Evolutionary conservation across 208 protist genomes (phyloP).

Genomic region (Trypanosoma rangeli): DNA sequence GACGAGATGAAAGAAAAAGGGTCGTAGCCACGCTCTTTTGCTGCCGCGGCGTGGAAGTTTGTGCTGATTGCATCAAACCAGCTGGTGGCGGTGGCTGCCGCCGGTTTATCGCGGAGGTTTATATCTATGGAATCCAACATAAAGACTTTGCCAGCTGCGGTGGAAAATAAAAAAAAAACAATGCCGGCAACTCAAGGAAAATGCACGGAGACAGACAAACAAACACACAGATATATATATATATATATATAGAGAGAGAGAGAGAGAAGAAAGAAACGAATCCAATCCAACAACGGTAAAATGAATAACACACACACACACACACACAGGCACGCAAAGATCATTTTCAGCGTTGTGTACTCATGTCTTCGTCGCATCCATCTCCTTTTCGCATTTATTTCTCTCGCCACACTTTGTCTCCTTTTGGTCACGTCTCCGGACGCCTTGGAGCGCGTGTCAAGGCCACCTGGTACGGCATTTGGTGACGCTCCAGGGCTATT

Average conservation of each 20-base stretch:
- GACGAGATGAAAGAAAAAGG: background rate
- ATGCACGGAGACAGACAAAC: background rate
- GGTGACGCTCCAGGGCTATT: constrained; percentile 49
- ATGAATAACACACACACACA: no score
- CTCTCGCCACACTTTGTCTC: background rate
- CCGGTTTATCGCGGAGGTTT: background rate
- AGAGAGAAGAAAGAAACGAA: no score
- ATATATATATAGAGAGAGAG: background rate
- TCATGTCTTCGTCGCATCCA: no score
- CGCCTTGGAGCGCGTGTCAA: constrained; percentile 18
- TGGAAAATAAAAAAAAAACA: background rate
- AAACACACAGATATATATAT: background rate
- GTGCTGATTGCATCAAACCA: constrained; percentile 29
- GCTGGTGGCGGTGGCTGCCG: constrained; percentile 5
- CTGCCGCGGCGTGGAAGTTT: background rate
- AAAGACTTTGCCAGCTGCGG: background rate
- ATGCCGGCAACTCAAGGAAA: background rate
- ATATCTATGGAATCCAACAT: constrained; percentile 28
- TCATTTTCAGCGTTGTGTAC: no score
- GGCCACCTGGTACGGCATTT: constrained; percentile 64
- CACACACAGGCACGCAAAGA: no score
- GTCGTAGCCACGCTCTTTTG: background rate
- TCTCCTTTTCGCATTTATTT: background rate
- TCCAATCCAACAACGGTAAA: no score
- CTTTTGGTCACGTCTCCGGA: background rate